Evolutionary conservation across 495 filamentous ascomycete genomes (phyloP).

Genomic region (Penicillium alfredii): DNA sequence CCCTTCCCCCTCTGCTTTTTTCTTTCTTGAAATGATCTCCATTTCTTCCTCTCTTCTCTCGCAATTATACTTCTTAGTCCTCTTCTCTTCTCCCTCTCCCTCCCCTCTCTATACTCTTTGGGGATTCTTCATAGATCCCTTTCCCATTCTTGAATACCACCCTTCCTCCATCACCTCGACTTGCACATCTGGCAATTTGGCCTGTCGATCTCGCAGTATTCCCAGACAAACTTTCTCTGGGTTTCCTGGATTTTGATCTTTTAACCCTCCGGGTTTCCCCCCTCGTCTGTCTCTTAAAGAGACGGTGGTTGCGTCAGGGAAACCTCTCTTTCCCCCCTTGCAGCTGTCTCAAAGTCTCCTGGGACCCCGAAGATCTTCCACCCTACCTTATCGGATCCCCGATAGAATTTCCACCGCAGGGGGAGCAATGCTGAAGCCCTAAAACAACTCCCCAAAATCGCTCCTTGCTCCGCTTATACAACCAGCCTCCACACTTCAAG

Average conservation of each 20-base stretch:
- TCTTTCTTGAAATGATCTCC: conserved; percentile 16
- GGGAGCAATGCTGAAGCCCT: conserved; percentile 30
- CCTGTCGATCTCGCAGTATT: too few relatives aligned
- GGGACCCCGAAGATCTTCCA: conserved; percentile 13
- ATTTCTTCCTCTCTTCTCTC: conserved; percentile 16
- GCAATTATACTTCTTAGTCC: conserved; percentile 6
- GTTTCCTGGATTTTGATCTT: too few relatives aligned
- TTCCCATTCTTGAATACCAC: conserved; percentile 14
- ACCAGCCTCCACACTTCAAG: conserved; percentile 12
- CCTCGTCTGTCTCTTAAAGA: too few relatives aligned
- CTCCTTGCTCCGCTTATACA: conserved; percentile 16
- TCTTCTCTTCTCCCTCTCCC: conserved; percentile 2
- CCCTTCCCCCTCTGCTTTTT: conserved; percentile 27
- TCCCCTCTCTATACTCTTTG: not conserved
- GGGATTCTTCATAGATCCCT: conserved; percentile 30
- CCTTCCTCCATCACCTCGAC: conserved; percentile 2
- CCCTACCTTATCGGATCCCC: conserved; percentile 18
- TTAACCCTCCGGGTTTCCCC: too few relatives aligned
- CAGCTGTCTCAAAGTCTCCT: conserved; percentile 22
- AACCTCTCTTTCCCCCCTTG: too few relatives aligned
- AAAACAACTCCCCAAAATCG: conserved; percentile 12
- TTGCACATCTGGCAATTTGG: too few relatives aligned
- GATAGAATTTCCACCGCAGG: conserved; percentile 22
- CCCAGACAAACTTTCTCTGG: too few relatives aligned
- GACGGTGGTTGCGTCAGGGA: conserved; percentile 5